Conservation (phyloP, 495 filamentous ascomycete species). For the Trichocladium uniseriatum region DNA sequence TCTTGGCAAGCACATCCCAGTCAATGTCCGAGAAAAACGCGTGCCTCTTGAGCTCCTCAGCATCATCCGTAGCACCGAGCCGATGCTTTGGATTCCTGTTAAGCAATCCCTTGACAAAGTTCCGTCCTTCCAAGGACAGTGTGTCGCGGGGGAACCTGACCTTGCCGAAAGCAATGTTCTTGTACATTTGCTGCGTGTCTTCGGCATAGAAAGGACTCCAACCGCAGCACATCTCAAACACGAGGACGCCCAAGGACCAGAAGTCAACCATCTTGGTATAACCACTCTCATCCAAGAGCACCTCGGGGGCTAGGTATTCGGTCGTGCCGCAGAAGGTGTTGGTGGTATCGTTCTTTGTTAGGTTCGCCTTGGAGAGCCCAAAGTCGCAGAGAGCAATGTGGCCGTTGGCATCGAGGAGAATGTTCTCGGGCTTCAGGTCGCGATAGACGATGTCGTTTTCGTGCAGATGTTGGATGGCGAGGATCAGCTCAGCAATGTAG, state of each 20-base stretch:
- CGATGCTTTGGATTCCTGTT: conserved; percentile 97
- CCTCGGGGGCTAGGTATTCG: conserved; percentile 93
- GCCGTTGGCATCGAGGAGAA: conserved; percentile 83
- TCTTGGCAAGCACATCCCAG: conserved; percentile 77
- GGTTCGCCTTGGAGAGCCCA: conserved; percentile 91
- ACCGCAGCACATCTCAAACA: conserved; percentile 99
- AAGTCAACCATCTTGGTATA: conserved; percentile 99
- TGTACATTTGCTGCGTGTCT: conserved; percentile 99
- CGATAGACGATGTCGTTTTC: conserved; percentile 96
- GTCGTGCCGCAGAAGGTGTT: conserved; percentile 99
- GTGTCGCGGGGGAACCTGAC: conserved; percentile 94
- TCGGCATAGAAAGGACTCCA: conserved; percentile 99
- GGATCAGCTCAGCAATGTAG: conserved; percentile 95
- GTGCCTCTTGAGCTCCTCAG: conserved; percentile 88
- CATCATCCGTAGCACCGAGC: conserved; percentile 81
- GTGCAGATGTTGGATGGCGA: conserved; percentile 91
- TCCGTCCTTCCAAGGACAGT: conserved; percentile 83
- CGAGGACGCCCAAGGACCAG: conserved; percentile 94
- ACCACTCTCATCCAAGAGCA: conserved; percentile 89
- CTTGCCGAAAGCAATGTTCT: conserved; percentile 98
- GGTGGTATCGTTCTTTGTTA: conserved; percentile 91
- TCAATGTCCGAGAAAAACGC: conserved; percentile 92
- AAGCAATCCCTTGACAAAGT: conserved; percentile 94
- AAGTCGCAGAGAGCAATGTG: conserved; percentile 96
- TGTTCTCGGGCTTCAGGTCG: conserved; percentile 96